A percentile compares a stretch with the other conserved stretches of the same genome.
Evolutionary conservation across 257 asterid genomes (phyloP).

Genomic region (Lycium barbarum): DNA sequence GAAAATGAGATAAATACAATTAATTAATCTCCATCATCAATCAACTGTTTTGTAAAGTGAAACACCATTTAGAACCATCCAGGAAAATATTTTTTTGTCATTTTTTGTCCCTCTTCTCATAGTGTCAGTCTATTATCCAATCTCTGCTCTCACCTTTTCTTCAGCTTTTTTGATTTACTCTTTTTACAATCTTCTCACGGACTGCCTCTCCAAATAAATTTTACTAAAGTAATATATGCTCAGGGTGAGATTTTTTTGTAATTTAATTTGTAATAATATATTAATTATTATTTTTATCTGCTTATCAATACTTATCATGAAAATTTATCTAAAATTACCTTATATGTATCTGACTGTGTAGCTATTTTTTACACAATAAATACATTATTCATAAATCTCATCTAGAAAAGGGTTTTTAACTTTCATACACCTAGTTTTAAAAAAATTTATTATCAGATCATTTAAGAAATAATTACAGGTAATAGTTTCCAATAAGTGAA

Average conservation of each 20-base stretch:
- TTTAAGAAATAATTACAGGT: neutral
- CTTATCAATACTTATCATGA: neutral
- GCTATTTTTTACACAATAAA: neutral
- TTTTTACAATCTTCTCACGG: neutral
- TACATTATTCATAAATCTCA: neutral
- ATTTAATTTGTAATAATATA: too few relatives aligned
- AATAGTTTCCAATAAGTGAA: neutral
- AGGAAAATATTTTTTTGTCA: neutral
- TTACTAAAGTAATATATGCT: neutral
- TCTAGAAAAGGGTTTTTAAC: neutral
- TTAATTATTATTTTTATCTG: neutral
- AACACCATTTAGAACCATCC: constrained; percentile 19
- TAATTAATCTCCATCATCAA: constrained; percentile 1
- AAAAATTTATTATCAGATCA: too few relatives aligned
- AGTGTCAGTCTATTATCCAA: neutral
- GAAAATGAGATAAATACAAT: neutral
- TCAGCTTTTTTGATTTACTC: neutral
- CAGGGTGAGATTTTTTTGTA: too few relatives aligned
- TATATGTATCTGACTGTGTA: neutral
- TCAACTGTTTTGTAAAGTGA: constrained; percentile 14
- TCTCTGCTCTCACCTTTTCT: constrained; percentile 3
- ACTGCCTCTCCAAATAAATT: neutral
- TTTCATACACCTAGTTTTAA: neutral
- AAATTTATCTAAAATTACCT: neutral
- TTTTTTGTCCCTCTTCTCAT: neutral